Conservation (phyloP, 2,329 filamentous ascomycete genomes). For the Verticillium isaacii region DNA sequence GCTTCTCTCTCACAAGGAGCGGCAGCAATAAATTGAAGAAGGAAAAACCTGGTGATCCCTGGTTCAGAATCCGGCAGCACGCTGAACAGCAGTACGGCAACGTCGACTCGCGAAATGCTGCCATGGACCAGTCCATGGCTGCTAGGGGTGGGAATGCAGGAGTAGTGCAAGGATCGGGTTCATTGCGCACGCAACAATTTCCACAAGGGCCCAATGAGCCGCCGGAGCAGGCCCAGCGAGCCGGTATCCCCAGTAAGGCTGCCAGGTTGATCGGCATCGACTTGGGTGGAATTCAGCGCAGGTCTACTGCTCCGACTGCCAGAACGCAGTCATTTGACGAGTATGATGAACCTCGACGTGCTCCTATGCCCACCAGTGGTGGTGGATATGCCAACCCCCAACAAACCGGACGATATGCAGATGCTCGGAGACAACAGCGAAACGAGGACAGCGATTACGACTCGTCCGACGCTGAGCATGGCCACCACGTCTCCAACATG, state of each 20-base stretch:
- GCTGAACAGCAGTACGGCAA: slow-evolving; percentile 32
- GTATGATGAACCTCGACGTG: slow-evolving; percentile 1
- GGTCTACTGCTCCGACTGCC: slow-evolving; percentile 9
- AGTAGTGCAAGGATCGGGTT: slow-evolving; percentile 8
- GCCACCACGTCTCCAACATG: slow-evolving; percentile 27
- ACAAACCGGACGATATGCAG: slow-evolving; percentile 3
- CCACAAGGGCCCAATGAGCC: slow-evolving; percentile 19
- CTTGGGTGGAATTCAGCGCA: slow-evolving; percentile 9
- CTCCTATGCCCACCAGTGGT: slow-evolving; percentile 2
- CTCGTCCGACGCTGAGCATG: slow-evolving; percentile 18
- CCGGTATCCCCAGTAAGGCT: slow-evolving; percentile 12
- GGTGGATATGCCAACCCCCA: slow-evolving; percentile 3
- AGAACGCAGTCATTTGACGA: slow-evolving; percentile 4
- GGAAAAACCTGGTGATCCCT: slow-evolving; percentile 48
- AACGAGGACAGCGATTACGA: slow-evolving; percentile 2
- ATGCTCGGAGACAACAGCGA: not conserved
- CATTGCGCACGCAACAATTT: slow-evolving; percentile 25
- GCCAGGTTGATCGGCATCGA: slow-evolving; percentile 11
- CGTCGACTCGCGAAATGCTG: slow-evolving; percentile 17
- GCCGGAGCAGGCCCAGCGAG: not conserved
- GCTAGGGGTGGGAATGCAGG: slow-evolving; percentile 9
- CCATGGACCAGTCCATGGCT: slow-evolving; percentile 14
- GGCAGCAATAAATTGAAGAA: slow-evolving; percentile 58
- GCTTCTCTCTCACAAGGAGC: slow-evolving; percentile 36
- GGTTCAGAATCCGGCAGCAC: slow-evolving; percentile 37